Percentiles rank a stretch among this genome's conserved stretches.
These are phyloP conservation scores for Sphaerostilbella broomeana DNA, from an alignment of 2,329 filamentous ascomycete species.

Conservation along the genomic window DNA sequence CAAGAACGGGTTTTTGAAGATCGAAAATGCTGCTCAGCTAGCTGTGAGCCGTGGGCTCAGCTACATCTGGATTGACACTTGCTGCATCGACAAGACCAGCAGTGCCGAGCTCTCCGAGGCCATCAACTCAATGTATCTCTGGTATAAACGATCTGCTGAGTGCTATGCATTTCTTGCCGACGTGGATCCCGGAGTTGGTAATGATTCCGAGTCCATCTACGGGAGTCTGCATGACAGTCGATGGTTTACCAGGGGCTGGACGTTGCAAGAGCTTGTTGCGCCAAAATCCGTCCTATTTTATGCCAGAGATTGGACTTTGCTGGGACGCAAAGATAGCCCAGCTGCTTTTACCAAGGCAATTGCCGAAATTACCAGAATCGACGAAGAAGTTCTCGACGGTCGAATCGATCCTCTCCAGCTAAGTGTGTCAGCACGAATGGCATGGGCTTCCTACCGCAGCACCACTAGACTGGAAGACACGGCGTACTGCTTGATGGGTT, in stretches of 20 bases:
- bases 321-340: constrained; percentile 9
- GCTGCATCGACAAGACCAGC: constrained; percentile 27
- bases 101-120: constrained; percentile 27
- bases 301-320: constrained; percentile 6
- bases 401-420: constrained; percentile 8
- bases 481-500: constrained; percentile 17
- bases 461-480: constrained; percentile 17
- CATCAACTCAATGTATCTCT: constrained; percentile 27
- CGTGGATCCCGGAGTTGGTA: constrained; percentile 8
- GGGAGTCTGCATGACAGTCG: constrained; percentile 13
- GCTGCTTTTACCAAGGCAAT: constrained; percentile 1
- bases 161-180: constrained; percentile 23
- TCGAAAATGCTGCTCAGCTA: constrained; percentile 11
- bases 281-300: constrained; percentile 13
- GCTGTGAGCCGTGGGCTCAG: constrained; percentile 13
- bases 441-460: constrained; percentile 14
- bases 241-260: constrained; percentile 21
- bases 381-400: constrained; percentile 8
- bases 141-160: constrained; percentile 20
- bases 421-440: constrained; percentile 14
- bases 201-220: neutral
- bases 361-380: constrained; percentile 7
- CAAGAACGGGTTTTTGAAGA: constrained; percentile 19
- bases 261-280: constrained; percentile 17
- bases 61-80: constrained; percentile 24